phyloP scores from a whole-genome alignment of 164 flowering plant genomes.

The Vitis riparia region DNA sequence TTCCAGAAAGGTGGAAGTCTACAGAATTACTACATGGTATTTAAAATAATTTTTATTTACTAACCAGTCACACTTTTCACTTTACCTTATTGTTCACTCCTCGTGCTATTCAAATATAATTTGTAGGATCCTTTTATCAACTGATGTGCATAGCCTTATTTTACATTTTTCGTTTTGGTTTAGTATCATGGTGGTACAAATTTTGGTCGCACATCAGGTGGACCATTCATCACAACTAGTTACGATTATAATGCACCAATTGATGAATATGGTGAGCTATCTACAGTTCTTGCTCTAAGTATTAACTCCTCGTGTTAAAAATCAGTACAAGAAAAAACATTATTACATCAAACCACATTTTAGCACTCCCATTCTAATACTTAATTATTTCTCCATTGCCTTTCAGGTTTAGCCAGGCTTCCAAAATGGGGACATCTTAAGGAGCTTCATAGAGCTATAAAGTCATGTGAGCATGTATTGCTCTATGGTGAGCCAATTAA shows the following conservation, averaged over 20 bases:
- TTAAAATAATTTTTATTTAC: not conserved
- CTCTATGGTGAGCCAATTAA: conserved; percentile 48
- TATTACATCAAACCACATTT: not conserved
- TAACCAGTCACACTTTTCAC: not conserved
- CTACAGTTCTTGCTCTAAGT: not conserved
- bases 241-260: conserved; percentile 99
- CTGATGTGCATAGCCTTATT: not conserved
- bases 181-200: conserved; percentile 99
- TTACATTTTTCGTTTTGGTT: conserved; percentile 1
- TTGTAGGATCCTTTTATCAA: not conserved
- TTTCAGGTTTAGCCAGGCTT: conserved; percentile 76
- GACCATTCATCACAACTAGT: conserved; percentile 98
- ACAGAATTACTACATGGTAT: conserved; percentile 95
- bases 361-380: not conserved
- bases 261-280: conserved; percentile 86
- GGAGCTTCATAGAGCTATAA: conserved; percentile 85
- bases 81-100: not conserved
- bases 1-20: conserved; percentile 95
- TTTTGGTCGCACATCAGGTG: conserved; percentile 96
- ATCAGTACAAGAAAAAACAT: too few species aligned
- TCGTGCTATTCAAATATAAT: not conserved
- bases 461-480: conserved; percentile 66
- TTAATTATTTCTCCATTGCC: conserved; percentile 7
- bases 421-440: conserved; percentile 99
- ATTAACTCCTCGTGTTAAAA: not conserved